Evolutionary conservation across 1,139 yeast genomes (phyloP).

Genomic region (Candida frijolesensis): DNA sequence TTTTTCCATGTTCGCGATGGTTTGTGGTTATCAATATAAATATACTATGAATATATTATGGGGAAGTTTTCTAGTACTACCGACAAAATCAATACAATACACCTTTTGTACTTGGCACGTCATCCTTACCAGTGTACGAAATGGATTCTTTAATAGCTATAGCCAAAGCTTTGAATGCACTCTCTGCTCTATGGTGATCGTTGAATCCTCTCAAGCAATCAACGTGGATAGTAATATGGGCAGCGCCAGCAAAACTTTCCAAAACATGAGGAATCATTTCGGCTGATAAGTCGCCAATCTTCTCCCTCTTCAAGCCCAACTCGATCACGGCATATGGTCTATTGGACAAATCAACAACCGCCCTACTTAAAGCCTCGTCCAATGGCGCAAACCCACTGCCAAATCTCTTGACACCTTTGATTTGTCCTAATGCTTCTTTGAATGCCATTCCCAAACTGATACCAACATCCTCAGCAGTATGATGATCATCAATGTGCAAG

Average conservation of each 20-base stretch:
- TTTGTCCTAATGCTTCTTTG: slow-evolving; percentile 85
- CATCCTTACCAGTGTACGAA: slow-evolving; percentile 80
- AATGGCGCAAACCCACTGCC: slow-evolving; percentile 96
- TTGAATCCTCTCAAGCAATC: slow-evolving; percentile 92
- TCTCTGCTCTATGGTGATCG: slow-evolving; percentile 95
- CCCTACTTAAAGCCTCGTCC: slow-evolving; percentile 92
- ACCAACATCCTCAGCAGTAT: slow-evolving; percentile 93
- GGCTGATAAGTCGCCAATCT: slow-evolving; percentile 86
- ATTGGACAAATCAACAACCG: slow-evolving; percentile 91
- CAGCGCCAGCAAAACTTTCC: slow-evolving; percentile 92
- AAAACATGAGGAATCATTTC: slow-evolving; percentile 98
- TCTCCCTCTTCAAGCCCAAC: slow-evolving; percentile 86
- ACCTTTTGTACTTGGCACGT: slow-evolving; percentile 95
- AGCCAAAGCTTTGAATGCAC: slow-evolving; percentile 95
- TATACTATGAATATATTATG: too few species aligned
- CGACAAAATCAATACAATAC: slow-evolving; percentile 56
- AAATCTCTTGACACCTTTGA: slow-evolving; percentile 88
- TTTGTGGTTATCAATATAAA: too few species aligned
- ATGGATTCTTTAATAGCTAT: slow-evolving; percentile 88
- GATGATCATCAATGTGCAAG: slow-evolving; percentile 95
- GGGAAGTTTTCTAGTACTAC: not conserved
- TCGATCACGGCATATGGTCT: slow-evolving; percentile 92
- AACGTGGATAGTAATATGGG: slow-evolving; percentile 88
- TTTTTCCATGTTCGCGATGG: not conserved
- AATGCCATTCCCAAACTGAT: slow-evolving; percentile 90